Evolutionary conservation across 257 asterid genomes (phyloP).

Genomic region (Solanum gracilifrons): DNA sequence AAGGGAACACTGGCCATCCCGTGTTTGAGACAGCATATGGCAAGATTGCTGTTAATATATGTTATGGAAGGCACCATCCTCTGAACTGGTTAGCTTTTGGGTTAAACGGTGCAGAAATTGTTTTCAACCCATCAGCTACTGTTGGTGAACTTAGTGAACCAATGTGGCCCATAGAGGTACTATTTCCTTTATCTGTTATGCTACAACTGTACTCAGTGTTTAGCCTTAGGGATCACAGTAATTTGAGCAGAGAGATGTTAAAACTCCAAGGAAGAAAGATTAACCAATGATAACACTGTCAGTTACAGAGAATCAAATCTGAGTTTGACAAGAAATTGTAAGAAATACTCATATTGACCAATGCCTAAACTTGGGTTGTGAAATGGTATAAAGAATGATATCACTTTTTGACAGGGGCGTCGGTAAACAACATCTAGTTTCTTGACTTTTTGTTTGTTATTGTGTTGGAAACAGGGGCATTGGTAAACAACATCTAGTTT

Average conservation of each 20-base stretch:
- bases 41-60: constrained; percentile 82
- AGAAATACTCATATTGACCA: neutral
- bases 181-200: neutral
- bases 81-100: constrained; percentile 94
- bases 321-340: neutral
- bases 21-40: constrained; percentile 91
- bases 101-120: constrained; percentile 90
- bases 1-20: constrained; percentile 95
- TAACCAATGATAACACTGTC: neutral
- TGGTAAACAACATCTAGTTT: neutral
- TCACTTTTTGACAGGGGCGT: neutral
- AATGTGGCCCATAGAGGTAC: constrained; percentile 99
- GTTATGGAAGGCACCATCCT: constrained; percentile 98
- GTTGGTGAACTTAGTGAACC: constrained; percentile 99
- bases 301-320: neutral
- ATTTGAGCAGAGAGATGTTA: neutral
- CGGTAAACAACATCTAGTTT: neutral
- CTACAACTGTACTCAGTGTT: neutral
- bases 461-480: constrained; percentile 33
- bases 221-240: neutral
- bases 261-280: neutral
- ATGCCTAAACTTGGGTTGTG: neutral
- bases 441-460: neutral
- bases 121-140: constrained; percentile 92
- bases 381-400: neutral